Evolutionary conservation across 495 filamentous ascomycete species (phyloP).

Genomic region (Penicillium coprophilum): DNA sequence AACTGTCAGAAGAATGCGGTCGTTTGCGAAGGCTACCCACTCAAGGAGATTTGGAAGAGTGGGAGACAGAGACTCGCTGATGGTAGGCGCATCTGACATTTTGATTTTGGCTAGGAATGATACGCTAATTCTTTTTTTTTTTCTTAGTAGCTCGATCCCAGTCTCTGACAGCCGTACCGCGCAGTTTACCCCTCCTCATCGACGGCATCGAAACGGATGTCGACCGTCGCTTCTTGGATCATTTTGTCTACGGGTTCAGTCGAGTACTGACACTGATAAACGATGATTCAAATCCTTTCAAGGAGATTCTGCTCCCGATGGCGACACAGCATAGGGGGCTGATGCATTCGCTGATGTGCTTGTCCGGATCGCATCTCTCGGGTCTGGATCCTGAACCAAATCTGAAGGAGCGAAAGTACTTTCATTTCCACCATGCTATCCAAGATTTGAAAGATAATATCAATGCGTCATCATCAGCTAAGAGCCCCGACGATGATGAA

Average conservation of each 20-base stretch:
- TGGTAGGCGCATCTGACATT: constrained; percentile 50
- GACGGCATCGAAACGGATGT: constrained; percentile 83
- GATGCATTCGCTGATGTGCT: constrained; percentile 89
- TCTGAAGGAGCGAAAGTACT: constrained; percentile 47
- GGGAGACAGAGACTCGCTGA: constrained; percentile 74
- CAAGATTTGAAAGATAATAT: constrained; percentile 48
- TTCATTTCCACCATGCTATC: constrained; percentile 50
- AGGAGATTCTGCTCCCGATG: constrained; percentile 83
- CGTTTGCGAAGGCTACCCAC: constrained; percentile 89
- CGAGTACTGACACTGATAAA: constrained; percentile 79
- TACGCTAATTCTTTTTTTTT: constrained; percentile 18
- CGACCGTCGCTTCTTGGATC: constrained; percentile 80
- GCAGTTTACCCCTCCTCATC: constrained; percentile 74
- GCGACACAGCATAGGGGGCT: constrained; percentile 78
- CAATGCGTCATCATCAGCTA: constrained; percentile 30
- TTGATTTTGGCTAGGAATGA: neutral
- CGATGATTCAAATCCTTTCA: constrained; percentile 85
- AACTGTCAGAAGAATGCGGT: constrained; percentile 95
- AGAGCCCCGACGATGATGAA: constrained; percentile 28
- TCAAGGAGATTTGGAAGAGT: constrained; percentile 82
- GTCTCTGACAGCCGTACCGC: constrained; percentile 44
- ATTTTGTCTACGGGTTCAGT: constrained; percentile 81
- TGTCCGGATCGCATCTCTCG: constrained; percentile 77
- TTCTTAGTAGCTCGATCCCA: constrained; percentile 34
- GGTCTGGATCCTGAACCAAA: constrained; percentile 48